Conservation (phyloP, 768 basidiomycete species). For the Suillus subaureus region DNA sequence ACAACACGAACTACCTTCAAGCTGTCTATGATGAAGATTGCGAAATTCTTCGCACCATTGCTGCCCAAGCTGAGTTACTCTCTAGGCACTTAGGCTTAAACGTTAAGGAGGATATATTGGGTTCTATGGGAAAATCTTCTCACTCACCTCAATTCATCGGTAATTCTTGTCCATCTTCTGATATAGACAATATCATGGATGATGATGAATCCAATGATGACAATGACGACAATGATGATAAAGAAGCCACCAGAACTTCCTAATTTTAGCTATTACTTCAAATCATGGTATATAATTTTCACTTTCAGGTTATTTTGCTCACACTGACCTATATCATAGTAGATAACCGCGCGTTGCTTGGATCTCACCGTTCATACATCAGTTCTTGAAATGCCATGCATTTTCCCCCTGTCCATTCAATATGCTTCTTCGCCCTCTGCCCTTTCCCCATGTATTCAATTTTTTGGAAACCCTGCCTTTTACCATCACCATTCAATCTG, state of each 20-base stretch:
- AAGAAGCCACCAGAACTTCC: neutral
- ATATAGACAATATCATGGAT: neutral
- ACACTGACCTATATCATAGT: neutral
- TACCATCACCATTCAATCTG: too few species aligned
- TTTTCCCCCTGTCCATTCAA: neutral
- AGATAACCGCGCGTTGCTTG: too few species aligned
- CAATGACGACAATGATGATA: neutral
- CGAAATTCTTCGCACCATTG: neutral
- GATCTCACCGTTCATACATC: neutral
- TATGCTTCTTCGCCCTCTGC: neutral
- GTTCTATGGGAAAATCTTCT: neutral
- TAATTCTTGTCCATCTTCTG: neutral
- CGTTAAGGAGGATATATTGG: neutral
- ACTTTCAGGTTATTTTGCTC: neutral
- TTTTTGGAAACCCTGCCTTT: too few species aligned
- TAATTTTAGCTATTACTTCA: too few species aligned
- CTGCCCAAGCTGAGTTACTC: neutral
- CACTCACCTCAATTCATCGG: neutral
- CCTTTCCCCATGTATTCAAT: too few species aligned
- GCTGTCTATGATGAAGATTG: neutral
- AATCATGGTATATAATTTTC: neutral
- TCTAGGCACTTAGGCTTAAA: neutral
- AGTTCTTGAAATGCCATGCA: neutral
- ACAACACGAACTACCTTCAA: neutral
- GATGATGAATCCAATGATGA: neutral